Conservation (phyloP, 2,329 filamentous ascomycete genomes). For the Cryphonectria japonica region DNA sequence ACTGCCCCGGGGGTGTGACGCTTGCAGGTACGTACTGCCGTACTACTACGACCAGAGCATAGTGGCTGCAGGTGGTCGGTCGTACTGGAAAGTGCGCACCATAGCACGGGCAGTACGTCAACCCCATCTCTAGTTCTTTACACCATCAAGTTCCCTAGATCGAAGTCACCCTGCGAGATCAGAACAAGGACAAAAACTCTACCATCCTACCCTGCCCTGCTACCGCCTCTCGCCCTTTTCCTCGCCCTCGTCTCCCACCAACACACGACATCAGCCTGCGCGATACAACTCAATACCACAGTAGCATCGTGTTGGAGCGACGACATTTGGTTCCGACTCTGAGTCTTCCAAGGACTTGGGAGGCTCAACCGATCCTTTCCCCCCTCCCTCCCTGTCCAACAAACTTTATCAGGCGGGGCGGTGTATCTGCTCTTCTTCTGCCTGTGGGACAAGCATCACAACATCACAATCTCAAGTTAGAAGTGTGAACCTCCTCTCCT, state of each 20-base stretch:
- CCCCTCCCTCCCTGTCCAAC: background rate
- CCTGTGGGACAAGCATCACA: background rate
- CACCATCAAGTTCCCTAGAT: constrained; percentile 2
- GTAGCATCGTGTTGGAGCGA: background rate
- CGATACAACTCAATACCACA: background rate
- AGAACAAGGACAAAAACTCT: constrained; percentile 6
- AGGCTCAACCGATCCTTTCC: background rate
- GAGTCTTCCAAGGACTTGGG: background rate
- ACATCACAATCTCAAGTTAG: background rate
- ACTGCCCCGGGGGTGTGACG: background rate
- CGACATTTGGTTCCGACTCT: background rate
- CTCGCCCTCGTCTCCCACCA: background rate
- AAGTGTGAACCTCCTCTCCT: background rate
- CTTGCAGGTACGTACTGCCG: constrained; percentile 20
- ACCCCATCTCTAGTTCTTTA: background rate
- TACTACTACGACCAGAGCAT: background rate
- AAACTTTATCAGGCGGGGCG: background rate
- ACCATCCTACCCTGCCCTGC: background rate
- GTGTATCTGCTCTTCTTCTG: background rate
- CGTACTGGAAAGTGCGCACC: too few species aligned
- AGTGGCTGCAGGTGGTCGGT: background rate
- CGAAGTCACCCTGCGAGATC: constrained; percentile 11
- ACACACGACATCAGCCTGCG: background rate
- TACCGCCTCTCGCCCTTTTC: background rate
- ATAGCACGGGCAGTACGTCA: background rate